Evolutionary conservation across 148 eudicot genomes (phyloP), one percentile per base, ranked within the genome.

Genomic region (Heliamphora exappendiculata): DNA sequence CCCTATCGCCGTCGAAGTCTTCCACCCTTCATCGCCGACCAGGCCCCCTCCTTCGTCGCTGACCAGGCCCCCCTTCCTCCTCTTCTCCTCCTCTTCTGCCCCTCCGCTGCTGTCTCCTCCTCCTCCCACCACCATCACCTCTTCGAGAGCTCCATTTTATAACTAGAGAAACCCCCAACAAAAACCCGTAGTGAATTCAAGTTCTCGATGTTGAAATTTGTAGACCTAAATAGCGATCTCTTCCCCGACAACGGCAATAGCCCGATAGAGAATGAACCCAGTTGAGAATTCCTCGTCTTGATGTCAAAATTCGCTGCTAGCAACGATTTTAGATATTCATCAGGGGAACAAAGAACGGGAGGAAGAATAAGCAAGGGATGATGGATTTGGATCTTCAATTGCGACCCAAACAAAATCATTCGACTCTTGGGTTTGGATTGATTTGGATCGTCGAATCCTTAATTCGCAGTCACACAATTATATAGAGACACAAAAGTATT

Each of bases 111-210:
- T n/a, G n/a, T n/a, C n/a, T n/a, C n/a, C n/a, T n/a, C n/a, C n/a
- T n/a, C n/a, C n/a, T n/a, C n/a, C n/a, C n/a, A n/a, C n/a, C n/a
- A n/a, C n/a, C n/a, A n/a, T n/a, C n/a, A n/a, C n/a, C n/a, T n/a
- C 88, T 89, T 90, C 34, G 88, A 86, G 5, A 87, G 90, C 78
- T 85, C 90, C 89, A 89, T 89, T 73, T 89, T 89, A 64, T 75
- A 75, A 9, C 78, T 70, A 57, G 87, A 85, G 63, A 80, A 82
- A 12, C 62, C 78, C 4, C 83, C 69, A 36, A 60, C 57, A 13
- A 81, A 74, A 47, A 58, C 67, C 78, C 70, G 77, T 0, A 83
- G 81, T 3, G 86, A 82, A 31, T 70, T 75, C 49, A 49, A 53
- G 73, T 67, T 80, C 3, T 81, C 84, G 4, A 51, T 2, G 55